Conservation (phyloP, 2,329 filamentous ascomycete species). For the Pseudocercospora pini-densiflorae region DNA sequence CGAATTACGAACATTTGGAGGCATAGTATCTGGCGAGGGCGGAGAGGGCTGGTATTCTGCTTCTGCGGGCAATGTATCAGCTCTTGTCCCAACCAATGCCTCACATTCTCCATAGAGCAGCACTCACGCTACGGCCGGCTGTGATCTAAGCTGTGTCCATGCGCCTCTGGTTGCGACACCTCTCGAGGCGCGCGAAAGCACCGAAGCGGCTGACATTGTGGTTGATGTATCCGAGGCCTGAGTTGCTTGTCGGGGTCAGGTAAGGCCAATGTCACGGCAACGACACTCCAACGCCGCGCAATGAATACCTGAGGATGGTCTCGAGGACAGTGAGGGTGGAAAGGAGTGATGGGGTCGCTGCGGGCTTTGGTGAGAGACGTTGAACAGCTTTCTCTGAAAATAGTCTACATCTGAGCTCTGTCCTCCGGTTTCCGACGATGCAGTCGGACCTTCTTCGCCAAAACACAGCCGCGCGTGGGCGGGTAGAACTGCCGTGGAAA, state of each 20-base stretch:
- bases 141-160: slow-evolving; percentile 38
- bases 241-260: slow-evolving; percentile 1
- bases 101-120: neutral
- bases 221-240: neutral
- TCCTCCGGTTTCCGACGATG: neutral
- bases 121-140: slow-evolving; percentile 28
- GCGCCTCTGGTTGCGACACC: slow-evolving; percentile 46
- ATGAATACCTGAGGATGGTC: neutral
- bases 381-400: slow-evolving; percentile 4
- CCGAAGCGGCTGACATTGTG: slow-evolving; percentile 60
- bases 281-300: slow-evolving; percentile 16
- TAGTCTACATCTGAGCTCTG: neutral
- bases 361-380: slow-evolving; percentile 2
- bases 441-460: neutral
- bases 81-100: slow-evolving; percentile 1
- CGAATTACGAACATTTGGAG: slow-evolving; percentile 63
- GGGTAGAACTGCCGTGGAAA: neutral
- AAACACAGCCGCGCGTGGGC: neutral
- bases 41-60: slow-evolving; percentile 58
- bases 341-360: neutral
- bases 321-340: neutral
- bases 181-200: slow-evolving; percentile 51
- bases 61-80: slow-evolving; percentile 34
- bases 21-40: slow-evolving; percentile 70
- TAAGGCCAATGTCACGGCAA: slow-evolving; percentile 5